Evolutionary conservation across 2,329 filamentous ascomycete species (phyloP), one percentile per base, ranked within the genome.

Genomic region (Colletotrichum nymphaeae): DNA sequence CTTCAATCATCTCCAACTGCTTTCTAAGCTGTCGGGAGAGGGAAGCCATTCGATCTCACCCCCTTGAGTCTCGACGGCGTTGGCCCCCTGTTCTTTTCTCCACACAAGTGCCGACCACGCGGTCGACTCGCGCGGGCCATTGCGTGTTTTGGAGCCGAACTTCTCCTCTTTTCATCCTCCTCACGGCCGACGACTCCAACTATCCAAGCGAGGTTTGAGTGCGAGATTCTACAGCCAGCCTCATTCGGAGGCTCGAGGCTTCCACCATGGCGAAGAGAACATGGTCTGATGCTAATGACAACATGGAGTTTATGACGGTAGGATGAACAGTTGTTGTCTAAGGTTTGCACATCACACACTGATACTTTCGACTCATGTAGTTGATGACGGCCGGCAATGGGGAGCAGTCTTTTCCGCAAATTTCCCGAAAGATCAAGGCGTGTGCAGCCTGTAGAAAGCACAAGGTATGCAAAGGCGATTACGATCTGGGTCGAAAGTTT

Each of bases 391-490:
- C 65, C 5, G 66, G 58, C 2, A 65, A 68, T 16, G 66, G 65
- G n/a, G 73, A 75, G 24, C 65, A 72, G 3, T 76, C 74, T 2
- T 35, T 81, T 7, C 79, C 80, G 53, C 80, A 81, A 59, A 84
- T 84, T 67, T 84, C 82, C 6, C 77, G 82, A 37, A 83, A 83
- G 70, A 82, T 84, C 52, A 84, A 84, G 75, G 83, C 83, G 0
- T 85, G 83, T 24, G 81, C 83, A 22, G 81, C 83, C 24, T 85
- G 83, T 74, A 77, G 83, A 4, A 84, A 83, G 68, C 83, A 84
- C 70, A 85, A 85, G 78, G 83, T 83, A 49, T 70, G 73, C 26
- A 30, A 11, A 19, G 9, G 16, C n/a, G 3, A 26, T 14, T 4
- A 12, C 7, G 1, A 19, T 14, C 12, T 6, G 32, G n/a, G 1